Evolutionary conservation across 345 rosid species (phyloP), one percentile per base, ranked within the genome.

Genomic region (Boechera stricta): DNA sequence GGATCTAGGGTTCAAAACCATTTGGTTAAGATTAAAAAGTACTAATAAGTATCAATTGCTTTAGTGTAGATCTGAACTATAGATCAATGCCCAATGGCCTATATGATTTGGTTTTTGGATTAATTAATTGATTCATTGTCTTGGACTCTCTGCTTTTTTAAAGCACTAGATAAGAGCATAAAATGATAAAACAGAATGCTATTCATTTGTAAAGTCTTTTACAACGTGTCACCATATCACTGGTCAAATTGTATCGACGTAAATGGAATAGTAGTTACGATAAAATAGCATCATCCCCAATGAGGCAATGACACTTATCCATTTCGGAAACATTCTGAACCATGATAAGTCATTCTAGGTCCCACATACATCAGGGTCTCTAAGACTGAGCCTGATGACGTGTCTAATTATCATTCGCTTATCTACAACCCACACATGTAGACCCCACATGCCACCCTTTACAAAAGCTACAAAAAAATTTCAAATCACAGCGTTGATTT

Each of bases 241-340:
- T 66, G 31, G 73, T 36, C 9, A 36, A 18, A 31, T 11, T 11
- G 1, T 2, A 38, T 47, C 73, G 45, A 58, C 58, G 67, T 66
- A 21, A 75, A 58, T 75, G 31, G 73, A 47, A 67, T n/a, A 75
- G 35, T n/a, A 57, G 16, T 35, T 16, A 36, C 18, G 67, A 47
- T 41, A 28, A 47, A 74, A 57, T 26, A 75, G 52, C 41, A 56
- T 32, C 49, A 36, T 36, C 41, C 58, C 71, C 2, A 6, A 32
- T 21, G 24, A 21, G 24, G 24, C 24, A 21, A 21, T 32, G 52
- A 68, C 18, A 51, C 58, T 69, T 77, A 77, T 70, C 75, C 75
- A 63, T 55, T 63, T 18, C n/a, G 76, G 71, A 77, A 54, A 77
- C 80, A 70, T 70, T 70, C 75, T 77, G 75, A 77, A 62, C 80